These are phyloP conservation scores for Lentinula detonsa DNA, from an alignment of 768 basidiomycete genomes.

Conservation along the genomic window DNA sequence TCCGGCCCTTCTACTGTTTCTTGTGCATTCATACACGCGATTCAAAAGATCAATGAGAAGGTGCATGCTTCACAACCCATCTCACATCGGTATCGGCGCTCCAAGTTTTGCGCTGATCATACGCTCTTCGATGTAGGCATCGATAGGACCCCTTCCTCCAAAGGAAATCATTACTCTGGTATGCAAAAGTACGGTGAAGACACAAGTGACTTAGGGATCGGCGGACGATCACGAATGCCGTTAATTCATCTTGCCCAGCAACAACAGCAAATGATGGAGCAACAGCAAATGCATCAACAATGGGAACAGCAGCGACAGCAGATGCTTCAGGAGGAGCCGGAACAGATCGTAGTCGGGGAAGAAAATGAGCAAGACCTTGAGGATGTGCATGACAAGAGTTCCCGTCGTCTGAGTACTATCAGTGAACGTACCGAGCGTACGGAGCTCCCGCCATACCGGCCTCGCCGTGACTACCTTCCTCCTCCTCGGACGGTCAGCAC, in stretches of 20 bases:
- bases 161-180: not conserved
- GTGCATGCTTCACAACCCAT: slow-evolving; percentile 41
- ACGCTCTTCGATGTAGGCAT: not conserved
- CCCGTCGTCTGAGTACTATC: slow-evolving; percentile 54
- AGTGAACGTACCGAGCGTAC: slow-evolving; percentile 63
- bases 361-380: slow-evolving; percentile 17
- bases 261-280: slow-evolving; percentile 25
- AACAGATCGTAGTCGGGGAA: not conserved
- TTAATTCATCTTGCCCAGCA: slow-evolving; percentile 59
- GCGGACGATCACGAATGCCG: slow-evolving; percentile 45
- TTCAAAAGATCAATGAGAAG: slow-evolving; percentile 33
- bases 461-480: slow-evolving; percentile 31
- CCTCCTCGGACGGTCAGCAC: slow-evolving; percentile 30
- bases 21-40: not conserved
- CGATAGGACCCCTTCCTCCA: not conserved
- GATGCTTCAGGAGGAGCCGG: slow-evolving; percentile 7
- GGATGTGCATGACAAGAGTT: slow-evolving; percentile 20
- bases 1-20: slow-evolving; percentile 17
- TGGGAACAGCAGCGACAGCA: slow-evolving; percentile 16
- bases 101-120: slow-evolving; percentile 10
- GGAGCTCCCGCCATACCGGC: slow-evolving; percentile 47
- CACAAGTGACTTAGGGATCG: not conserved
- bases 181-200: slow-evolving; percentile 1
- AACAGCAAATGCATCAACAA: slow-evolving; percentile 15
- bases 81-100: slow-evolving; percentile 3